These are phyloP conservation scores for Heimioporus sp. DNA, from an alignment of 768 basidiomycete genomes.

Conservation along the genomic window DNA sequence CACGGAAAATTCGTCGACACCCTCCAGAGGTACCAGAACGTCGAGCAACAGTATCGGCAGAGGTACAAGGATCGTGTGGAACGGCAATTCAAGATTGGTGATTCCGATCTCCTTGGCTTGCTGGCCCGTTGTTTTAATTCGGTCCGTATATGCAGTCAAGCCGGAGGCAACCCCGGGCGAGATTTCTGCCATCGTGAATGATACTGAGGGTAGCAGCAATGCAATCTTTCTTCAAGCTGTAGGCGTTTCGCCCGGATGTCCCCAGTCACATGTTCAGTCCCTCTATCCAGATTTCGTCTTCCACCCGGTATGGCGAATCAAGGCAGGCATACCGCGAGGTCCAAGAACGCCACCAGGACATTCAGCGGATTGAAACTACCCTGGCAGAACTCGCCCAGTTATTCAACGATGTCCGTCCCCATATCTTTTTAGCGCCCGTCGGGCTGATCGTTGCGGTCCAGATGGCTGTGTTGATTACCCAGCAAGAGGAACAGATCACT, in stretches of 20 bases:
- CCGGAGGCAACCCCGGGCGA: constrained; percentile 85
- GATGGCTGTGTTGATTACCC: constrained; percentile 77
- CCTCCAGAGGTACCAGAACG: constrained; percentile 73
- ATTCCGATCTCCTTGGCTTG: constrained; percentile 7
- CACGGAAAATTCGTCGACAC: constrained; percentile 73
- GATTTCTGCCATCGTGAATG: constrained; percentile 63
- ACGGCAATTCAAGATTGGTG: constrained; percentile 77
- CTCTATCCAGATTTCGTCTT: constrained; percentile 56
- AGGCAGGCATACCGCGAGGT: constrained; percentile 84
- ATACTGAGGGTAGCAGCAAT: constrained; percentile 51
- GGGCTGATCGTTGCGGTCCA: constrained; percentile 25
- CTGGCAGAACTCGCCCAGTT: constrained; percentile 86
- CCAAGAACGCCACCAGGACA: constrained; percentile 83
- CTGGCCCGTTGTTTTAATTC: background rate
- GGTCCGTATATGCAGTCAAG: constrained; percentile 53
- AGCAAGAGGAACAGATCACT: constrained; percentile 76
- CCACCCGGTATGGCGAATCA: constrained; percentile 82
- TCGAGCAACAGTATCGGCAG: constrained; percentile 67
- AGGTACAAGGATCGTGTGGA: constrained; percentile 67
- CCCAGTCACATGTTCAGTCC: background rate
- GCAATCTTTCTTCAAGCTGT: constrained; percentile 83
- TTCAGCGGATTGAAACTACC: constrained; percentile 82
- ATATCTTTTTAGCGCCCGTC: background rate
- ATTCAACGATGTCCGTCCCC: constrained; percentile 67
- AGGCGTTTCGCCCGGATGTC: background rate